phyloP scores from a whole-genome alignment of 768 basidiomycete genomes.

The Crassisporium funariophilum region DNA sequence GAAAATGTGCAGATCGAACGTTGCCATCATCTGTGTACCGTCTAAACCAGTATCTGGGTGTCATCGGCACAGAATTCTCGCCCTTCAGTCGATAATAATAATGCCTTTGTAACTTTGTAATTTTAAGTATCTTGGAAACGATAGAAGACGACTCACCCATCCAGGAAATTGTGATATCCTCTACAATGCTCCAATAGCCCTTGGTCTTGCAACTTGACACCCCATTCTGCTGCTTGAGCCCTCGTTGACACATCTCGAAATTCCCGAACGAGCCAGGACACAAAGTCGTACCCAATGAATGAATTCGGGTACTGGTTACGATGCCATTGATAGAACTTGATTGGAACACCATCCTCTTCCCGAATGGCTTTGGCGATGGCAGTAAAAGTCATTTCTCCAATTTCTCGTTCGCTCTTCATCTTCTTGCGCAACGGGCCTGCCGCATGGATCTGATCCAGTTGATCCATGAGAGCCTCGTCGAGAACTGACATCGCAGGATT shows the following conservation, averaged over 20 bases:
- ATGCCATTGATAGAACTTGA: conserved; percentile 88
- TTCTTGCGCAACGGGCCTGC: conserved; percentile 77
- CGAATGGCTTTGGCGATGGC: conserved; percentile 83
- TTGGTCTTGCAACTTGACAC: conserved; percentile 71
- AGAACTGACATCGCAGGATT: conserved; percentile 78
- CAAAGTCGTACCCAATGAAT: conserved; percentile 88
- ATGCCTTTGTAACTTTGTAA: conserved; percentile 50
- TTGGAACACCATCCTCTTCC: conserved; percentile 80
- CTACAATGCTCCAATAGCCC: conserved; percentile 87
- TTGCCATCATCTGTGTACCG: conserved; percentile 49
- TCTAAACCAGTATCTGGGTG: conserved; percentile 72
- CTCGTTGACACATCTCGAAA: conserved; percentile 87
- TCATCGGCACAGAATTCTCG: conserved; percentile 71
- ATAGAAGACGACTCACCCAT: conserved; percentile 59
- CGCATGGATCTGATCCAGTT: conserved; percentile 80
- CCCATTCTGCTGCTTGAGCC: conserved; percentile 81
- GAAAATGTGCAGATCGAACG: conserved; percentile 12
- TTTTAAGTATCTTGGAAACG: neutral
- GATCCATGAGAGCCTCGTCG: conserved; percentile 77
- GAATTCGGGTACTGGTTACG: conserved; percentile 70
- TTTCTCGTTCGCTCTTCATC: conserved; percentile 75
- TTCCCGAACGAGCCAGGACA: conserved; percentile 90
- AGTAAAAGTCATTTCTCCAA: conserved; percentile 61
- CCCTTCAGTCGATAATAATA: conserved; percentile 87
- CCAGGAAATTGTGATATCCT: conserved; percentile 79